Conservation (phyloP, 108 stramenopile species). For the Seminavis robusta region DNA sequence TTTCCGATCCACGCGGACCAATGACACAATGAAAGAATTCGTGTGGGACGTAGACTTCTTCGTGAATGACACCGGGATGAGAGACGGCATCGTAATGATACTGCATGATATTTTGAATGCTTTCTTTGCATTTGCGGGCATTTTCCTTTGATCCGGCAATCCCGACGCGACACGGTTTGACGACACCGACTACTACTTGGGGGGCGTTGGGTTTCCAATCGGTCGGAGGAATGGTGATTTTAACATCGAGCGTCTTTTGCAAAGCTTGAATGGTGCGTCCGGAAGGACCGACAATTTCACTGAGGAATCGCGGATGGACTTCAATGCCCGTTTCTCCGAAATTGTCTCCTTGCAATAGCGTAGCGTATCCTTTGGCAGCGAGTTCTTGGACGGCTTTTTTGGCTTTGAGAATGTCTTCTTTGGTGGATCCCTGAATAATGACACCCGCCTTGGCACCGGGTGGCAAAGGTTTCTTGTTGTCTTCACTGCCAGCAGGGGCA, state of each 20-base stretch:
- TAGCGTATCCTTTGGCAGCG: conserved; percentile 7
- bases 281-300: conserved; percentile 11
- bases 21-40: conserved; percentile 21
- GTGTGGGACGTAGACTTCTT: conserved; percentile 16
- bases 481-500: not conserved
- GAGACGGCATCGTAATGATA: conserved; percentile 18
- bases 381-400: conserved; percentile 13
- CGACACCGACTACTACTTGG: not conserved
- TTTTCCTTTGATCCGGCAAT: conserved; percentile 9
- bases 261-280: conserved; percentile 13
- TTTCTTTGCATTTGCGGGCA: conserved; percentile 5
- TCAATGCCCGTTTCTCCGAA: conserved; percentile 7
- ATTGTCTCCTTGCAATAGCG: conserved; percentile 4
- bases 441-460: not conserved
- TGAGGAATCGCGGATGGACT: conserved; percentile 13
- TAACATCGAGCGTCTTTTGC: conserved; percentile 7
- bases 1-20: conserved; percentile 18
- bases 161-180: conserved; percentile 3
- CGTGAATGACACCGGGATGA: conserved; percentile 17
- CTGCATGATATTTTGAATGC: not conserved
- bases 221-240: conserved; percentile 11
- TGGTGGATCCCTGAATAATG: not conserved
- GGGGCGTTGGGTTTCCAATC: conserved; percentile 16
- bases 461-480: not conserved
- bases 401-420: not conserved